Percentiles rank a stretch among this genome's conserved stretches.
phyloP scores from a whole-genome alignment of 2,329 filamentous ascomycete species.

The Arthroderma uncinatum region DNA sequence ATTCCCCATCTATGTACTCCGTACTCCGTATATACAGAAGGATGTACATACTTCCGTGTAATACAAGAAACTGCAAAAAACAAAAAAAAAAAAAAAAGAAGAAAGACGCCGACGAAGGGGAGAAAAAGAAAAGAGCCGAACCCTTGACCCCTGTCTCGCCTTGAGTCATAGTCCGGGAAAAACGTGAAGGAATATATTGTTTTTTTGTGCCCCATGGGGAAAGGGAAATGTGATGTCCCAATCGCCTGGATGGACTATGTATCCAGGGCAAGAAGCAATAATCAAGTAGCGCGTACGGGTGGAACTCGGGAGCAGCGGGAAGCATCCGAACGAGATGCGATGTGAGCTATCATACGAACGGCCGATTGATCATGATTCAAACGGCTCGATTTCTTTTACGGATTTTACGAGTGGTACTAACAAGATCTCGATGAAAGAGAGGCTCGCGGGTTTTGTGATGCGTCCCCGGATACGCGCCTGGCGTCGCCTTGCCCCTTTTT shows the following conservation, averaged over 20 bases:
- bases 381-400: neutral
- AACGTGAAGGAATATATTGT: neutral
- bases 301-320: neutral
- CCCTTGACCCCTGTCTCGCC: neutral
- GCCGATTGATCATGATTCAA: neutral
- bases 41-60: too few species aligned
- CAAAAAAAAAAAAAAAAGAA: neutral
- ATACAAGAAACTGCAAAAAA: neutral
- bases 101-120: constrained; percentile 7
- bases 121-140: constrained; percentile 9
- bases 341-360: neutral
- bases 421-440: neutral
- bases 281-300: too few species aligned
- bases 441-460: too few species aligned
- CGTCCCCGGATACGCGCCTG: neutral
- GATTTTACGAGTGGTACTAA: too few species aligned
- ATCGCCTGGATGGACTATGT: neutral
- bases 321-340: neutral
- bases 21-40: too few species aligned
- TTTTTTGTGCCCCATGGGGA: constrained; percentile 5
- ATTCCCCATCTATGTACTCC: neutral
- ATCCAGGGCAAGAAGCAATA: too few species aligned
- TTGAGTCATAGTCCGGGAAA: neutral
- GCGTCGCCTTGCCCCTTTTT: neutral
- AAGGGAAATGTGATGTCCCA: constrained; percentile 1